Conservation (phyloP, 228 moss, liverwort and hornwort genomes). For the Sphagnum magellanicum region DNA sequence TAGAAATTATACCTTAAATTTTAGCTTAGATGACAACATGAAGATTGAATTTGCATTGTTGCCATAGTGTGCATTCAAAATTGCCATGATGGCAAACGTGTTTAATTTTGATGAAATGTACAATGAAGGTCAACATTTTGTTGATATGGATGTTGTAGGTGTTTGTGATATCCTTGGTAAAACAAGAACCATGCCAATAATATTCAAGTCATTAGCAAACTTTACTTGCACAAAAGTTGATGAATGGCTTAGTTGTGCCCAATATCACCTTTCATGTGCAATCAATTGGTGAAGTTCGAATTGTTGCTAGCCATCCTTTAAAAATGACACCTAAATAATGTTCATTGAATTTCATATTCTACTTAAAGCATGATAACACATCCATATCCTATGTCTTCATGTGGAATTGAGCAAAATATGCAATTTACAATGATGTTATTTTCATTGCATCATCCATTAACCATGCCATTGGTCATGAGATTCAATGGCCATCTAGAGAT, state of each 20-base stretch:
- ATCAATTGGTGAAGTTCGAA: neutral
- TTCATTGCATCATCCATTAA: neutral
- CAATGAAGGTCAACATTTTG: neutral
- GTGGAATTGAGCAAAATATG: neutral
- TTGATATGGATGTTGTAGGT: neutral
- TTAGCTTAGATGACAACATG: too few relatives aligned
- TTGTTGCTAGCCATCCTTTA: neutral
- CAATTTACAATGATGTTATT: neutral
- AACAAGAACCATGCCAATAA: neutral
- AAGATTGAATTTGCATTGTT: too few relatives aligned
- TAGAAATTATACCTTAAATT: too few relatives aligned
- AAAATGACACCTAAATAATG: neutral
- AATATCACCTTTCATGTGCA: neutral
- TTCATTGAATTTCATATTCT: neutral
- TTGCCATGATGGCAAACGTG: too few relatives aligned
- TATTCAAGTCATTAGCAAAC: neutral
- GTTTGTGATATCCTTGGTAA: neutral
- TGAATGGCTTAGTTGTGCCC: neutral
- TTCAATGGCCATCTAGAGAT: neutral
- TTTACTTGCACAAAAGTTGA: neutral
- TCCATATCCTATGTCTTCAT: neutral
- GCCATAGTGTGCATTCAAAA: too few relatives aligned
- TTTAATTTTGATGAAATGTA: neutral
- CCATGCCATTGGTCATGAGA: neutral
- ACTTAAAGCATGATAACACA: neutral